These are phyloP conservation scores for Melanopsichium pennsylvanicum DNA, from an alignment of 1,284 basidiomycete genomes.

Conservation along the genomic window DNA sequence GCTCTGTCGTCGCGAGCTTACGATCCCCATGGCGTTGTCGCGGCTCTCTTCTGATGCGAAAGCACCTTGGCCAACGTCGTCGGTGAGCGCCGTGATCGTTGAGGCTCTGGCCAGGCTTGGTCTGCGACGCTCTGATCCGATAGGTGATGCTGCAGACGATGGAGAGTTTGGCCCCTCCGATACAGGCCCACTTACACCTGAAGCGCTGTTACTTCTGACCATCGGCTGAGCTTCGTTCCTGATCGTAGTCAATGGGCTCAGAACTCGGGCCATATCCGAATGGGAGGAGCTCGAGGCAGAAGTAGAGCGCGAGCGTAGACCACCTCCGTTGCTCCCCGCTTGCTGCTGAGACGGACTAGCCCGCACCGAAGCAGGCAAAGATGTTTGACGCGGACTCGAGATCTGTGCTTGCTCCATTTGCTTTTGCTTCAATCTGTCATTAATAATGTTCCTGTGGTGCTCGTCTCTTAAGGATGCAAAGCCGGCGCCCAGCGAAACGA, in stretches of 20 bases:
- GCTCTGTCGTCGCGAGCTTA: slow-evolving; percentile 19
- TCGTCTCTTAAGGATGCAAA: slow-evolving; percentile 32
- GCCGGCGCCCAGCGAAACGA: slow-evolving; percentile 30
- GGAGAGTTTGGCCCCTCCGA: slow-evolving; percentile 19
- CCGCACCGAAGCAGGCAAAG: neutral
- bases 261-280: slow-evolving; percentile 1
- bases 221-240: slow-evolving; percentile 9
- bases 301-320: slow-evolving; percentile 14
- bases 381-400: neutral
- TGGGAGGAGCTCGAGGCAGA: slow-evolving; percentile 18
- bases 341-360: neutral
- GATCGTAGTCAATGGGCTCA: slow-evolving; percentile 20
- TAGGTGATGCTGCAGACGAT: slow-evolving; percentile 2
- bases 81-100: slow-evolving; percentile 19
- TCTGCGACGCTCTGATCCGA: slow-evolving; percentile 3
- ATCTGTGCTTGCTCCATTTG: slow-evolving; percentile 20
- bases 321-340: slow-evolving; percentile 2
- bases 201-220: slow-evolving; percentile 29
- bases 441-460: slow-evolving; percentile 34
- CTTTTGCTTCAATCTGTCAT: slow-evolving; percentile 33
- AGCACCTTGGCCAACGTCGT: slow-evolving; percentile 13
- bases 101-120: slow-evolving; percentile 23
- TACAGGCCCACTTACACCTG: slow-evolving; percentile 11
- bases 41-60: slow-evolving; percentile 35
- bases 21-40: slow-evolving; percentile 37